Evolutionary conservation across 805 yeast genomes (phyloP), one percentile per base, ranked within the genome.

Genomic region (Zygoascus flipseniorum): DNA sequence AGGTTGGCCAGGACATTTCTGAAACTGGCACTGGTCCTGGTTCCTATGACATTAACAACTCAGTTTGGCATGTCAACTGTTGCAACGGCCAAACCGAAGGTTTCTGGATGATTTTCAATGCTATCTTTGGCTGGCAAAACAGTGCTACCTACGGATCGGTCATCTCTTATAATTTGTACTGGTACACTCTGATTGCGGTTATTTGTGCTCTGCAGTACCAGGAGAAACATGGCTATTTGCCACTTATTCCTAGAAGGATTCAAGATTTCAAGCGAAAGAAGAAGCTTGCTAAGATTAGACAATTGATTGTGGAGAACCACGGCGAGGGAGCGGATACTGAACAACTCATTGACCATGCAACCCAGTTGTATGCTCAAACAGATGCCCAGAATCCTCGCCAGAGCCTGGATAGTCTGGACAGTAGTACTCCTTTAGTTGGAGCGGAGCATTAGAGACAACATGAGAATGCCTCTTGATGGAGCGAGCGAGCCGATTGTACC

Each of bases 11-110:
- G 63, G 97, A 89, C 62, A 85, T 88, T 65, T 78, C 87, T 43
- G 97, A 89, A 69, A 79, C 83, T 0, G 97, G 97, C 1, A 83
- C 85, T 42, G 97, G 97, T 0, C 96, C 96, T 0, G 97, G 97
- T 0, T 85, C 95, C 0, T 89, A 89, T 64, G 96, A 89, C 62
- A 83, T 89, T 20, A 59, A 78, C 19, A 78, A 76, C 48, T 82
- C 93, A 6, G 82, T 89, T 1, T 89, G 97, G 97, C 97, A 89
- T 66, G 96, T 89, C 26, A 88, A 89, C 69, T 89, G 96, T 68
- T 89, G 97, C 71, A 89, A 89, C 66, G 95, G 96, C 23, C 85
- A 86, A 60, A 85, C 79, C n/a, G 97, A 89, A 63, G 95, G 95
- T 3, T 81, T 83, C 32, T 89, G 95, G 96, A 88, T 89, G 95